Evolutionary conservation across 768 basidiomycete species (phyloP), one percentile per base, ranked within the genome.

Genomic region (Mycena rosella): DNA sequence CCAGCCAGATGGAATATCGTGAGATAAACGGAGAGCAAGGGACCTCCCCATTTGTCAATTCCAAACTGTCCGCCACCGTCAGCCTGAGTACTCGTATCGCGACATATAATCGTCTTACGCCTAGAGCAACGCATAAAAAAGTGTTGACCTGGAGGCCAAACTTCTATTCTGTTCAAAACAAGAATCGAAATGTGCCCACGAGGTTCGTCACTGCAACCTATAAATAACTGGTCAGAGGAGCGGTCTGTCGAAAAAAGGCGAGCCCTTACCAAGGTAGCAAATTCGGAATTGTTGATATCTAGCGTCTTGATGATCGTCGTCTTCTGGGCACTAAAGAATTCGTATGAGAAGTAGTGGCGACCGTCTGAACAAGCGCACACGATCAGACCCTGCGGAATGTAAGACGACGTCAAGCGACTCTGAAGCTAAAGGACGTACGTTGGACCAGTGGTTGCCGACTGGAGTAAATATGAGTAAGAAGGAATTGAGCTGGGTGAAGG

Each of bases 211-310:
- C 45, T 47, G 45, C 45, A 14, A 47, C 44, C 44, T 45, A n/a
- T 8, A 45, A 5, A 11, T 40, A n/a, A 22, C 44, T 34, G 3
- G 52, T 20, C n/a, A 42, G 59, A 48, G 27, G 20, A 32, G 10
- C 26, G 32, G 49, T 36, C 32, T 24, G 30, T 52, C 20, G 47
- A 51, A 53, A 38, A 27, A 10, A 54, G 29, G 17, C 22, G 29
- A n/a, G n/a, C n/a, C 30, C 24, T 36, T 8, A 82, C 81, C 66
- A 83, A 68, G 22, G 82, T 83, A 13, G 82, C 81, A 65, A 83
- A 83, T 62, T 83, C 75, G 4, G 82, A 82, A 69, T 83, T 83
- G 72, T 83, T 83, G 73, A 83, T 82, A 32, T 82, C 68, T 2
- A 79, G 76, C 68, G 81, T 77, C 40, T 79, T 79, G 60, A 82